A percentile compares a stretch with the other conserved stretches of the same genome.
phyloP scores from a whole-genome alignment of 2,329 filamentous ascomycete genomes.

The Penicillium nordicum region DNA sequence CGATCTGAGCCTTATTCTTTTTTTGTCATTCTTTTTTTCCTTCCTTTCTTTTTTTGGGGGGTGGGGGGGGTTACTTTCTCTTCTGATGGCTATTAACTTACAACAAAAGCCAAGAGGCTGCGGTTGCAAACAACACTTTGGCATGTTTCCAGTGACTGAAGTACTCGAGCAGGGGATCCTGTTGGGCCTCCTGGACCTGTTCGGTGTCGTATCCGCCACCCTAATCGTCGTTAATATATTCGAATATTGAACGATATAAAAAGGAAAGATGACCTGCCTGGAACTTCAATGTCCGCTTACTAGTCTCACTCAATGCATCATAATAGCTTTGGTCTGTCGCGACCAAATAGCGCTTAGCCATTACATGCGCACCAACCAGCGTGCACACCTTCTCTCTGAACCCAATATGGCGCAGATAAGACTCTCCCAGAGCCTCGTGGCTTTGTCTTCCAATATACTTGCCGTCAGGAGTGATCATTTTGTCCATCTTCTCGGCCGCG shows the following conservation, averaged over 20 bases:
- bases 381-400: slow-evolving; percentile 30
- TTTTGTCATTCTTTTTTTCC: no score
- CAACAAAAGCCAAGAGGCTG: no score
- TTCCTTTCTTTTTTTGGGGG: no score
- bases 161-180: no score
- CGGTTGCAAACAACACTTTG: no score
- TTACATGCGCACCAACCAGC: slow-evolving; percentile 31
- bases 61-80: no score
- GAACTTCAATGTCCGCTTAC: slow-evolving; percentile 27
- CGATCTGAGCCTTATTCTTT: no score
- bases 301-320: slow-evolving; percentile 28
- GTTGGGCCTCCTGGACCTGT: no score
- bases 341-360: slow-evolving; percentile 31
- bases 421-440: slow-evolving; percentile 30
- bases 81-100: no score
- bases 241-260: background rate
- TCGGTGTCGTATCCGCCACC: no score
- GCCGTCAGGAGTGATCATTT: slow-evolving; percentile 25
- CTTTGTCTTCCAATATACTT: slow-evolving; percentile 26
- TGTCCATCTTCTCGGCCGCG: slow-evolving; percentile 24
- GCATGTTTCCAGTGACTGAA: no score
- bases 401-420: slow-evolving; percentile 27
- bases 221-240: no score
- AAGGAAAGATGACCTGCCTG: slow-evolving; percentile 17
- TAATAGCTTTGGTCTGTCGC: slow-evolving; percentile 28